Conservation (phyloP, 208 protist species). For the Leishmania gerbilli region DNA sequence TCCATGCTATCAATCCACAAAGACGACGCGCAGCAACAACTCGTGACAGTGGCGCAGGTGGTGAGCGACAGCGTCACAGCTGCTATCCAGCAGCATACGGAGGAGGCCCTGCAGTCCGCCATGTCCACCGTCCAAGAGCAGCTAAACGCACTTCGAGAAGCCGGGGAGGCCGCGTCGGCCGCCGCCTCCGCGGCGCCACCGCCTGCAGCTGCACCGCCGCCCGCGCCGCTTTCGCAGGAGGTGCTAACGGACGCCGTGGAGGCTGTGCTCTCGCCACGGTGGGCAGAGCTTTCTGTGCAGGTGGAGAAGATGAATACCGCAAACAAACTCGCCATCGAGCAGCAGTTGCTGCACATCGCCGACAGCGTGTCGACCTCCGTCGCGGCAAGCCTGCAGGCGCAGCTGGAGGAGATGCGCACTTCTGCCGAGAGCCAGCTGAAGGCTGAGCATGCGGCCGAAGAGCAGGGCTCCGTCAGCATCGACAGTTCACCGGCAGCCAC, state of each 20-base stretch:
- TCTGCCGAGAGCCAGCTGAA: neutral
- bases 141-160: constrained; percentile 16
- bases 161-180: constrained; percentile 1
- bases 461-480: neutral
- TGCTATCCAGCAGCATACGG: constrained; percentile 37
- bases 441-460: neutral
- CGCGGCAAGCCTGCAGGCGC: constrained; percentile 19
- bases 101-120: constrained; percentile 28
- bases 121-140: constrained; percentile 32
- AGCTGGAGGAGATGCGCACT: constrained; percentile 16
- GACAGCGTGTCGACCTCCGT: constrained; percentile 35
- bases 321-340: constrained; percentile 29
- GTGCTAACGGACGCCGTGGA: constrained; percentile 51
- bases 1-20: constrained; percentile 30
- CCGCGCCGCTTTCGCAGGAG: constrained; percentile 23
- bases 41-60: constrained; percentile 60
- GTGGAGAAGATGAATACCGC: constrained; percentile 31
- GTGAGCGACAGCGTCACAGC: constrained; percentile 68
- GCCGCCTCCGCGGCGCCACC: neutral
- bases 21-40: constrained; percentile 42
- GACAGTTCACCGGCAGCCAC: neutral
- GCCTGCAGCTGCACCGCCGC: neutral
- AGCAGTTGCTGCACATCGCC: constrained; percentile 30
- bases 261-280: constrained; percentile 46
- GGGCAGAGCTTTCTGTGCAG: constrained; percentile 34